phyloP scores from a whole-genome alignment of 73 alveolate genomes.

The Symbiodinium natans region DNA sequence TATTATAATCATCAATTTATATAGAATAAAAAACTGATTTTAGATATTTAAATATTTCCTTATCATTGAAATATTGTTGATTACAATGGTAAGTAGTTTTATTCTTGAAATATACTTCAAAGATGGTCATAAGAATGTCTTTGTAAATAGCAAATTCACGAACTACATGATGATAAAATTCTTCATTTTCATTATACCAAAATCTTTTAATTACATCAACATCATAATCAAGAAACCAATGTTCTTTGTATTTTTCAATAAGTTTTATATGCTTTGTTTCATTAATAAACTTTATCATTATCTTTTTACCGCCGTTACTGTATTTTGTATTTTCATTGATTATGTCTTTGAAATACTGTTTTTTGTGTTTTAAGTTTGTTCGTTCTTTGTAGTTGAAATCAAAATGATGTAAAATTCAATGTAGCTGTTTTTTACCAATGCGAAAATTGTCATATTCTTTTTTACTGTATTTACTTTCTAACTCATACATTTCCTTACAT shows the following conservation, averaged over 20 bases:
- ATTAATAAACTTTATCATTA: neutral
- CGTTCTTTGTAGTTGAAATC: neutral
- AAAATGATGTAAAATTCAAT: neutral
- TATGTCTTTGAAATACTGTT: neutral
- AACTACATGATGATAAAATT: neutral
- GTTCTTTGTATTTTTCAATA: neutral
- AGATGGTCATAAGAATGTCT: neutral
- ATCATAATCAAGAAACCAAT: neutral
- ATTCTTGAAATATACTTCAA: no score
- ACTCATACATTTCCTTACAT: neutral
- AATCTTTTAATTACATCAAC: neutral
- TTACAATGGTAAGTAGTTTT: neutral
- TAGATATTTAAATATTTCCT: no score
- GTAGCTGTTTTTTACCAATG: neutral
- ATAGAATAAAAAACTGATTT: no score
- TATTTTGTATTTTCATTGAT: neutral
- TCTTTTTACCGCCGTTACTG: neutral
- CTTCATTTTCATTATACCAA: neutral
- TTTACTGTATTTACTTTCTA: neutral
- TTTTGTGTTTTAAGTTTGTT: neutral
- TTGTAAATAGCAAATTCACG: neutral
- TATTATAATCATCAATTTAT: neutral
- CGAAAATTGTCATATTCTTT: no score
- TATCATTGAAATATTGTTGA: neutral
- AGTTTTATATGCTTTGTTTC: neutral